Evolutionary conservation across 306 rosid species (phyloP).

Genomic region (Phaseolus lunatus): DNA sequence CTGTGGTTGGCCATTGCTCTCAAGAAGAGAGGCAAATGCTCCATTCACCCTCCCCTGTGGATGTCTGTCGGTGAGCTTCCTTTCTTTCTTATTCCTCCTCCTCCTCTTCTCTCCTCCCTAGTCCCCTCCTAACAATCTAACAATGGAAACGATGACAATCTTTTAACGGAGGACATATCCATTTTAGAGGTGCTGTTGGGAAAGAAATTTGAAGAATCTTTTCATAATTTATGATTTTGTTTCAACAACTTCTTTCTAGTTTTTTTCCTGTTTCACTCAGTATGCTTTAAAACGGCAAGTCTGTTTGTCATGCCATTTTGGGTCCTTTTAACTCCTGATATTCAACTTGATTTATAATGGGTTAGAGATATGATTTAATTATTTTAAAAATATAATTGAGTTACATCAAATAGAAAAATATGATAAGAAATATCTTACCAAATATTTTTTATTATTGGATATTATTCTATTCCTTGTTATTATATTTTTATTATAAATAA

Average conservation of each 20-base stretch:
- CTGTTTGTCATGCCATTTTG: constrained; percentile 15
- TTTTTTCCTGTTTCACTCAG: background rate
- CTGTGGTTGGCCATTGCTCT: constrained; percentile 90
- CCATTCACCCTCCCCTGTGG: constrained; percentile 81
- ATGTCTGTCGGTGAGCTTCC: constrained; percentile 76
- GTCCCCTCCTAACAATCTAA: background rate
- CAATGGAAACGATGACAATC: background rate
- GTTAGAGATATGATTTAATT: too few species aligned
- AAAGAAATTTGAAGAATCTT: constrained; percentile 8
- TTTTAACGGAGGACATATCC: background rate
- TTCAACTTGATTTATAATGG: background rate
- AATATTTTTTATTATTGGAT: too few species aligned
- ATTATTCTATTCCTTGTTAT: too few species aligned
- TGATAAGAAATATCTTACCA: too few species aligned
- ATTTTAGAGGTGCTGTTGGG: background rate
- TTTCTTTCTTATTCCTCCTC: constrained; percentile 18
- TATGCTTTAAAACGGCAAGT: background rate
- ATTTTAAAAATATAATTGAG: too few species aligned
- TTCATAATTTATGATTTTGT: constrained; percentile 8
- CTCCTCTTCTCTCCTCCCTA: background rate
- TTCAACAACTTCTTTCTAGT: background rate
- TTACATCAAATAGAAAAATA: too few species aligned
- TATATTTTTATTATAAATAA: too few species aligned
- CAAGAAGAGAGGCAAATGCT: constrained; percentile 88
- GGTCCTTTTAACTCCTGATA: background rate